phyloP scores from a whole-genome alignment of 345 rosid genomes.

The Dovyalis caffra region DNA sequence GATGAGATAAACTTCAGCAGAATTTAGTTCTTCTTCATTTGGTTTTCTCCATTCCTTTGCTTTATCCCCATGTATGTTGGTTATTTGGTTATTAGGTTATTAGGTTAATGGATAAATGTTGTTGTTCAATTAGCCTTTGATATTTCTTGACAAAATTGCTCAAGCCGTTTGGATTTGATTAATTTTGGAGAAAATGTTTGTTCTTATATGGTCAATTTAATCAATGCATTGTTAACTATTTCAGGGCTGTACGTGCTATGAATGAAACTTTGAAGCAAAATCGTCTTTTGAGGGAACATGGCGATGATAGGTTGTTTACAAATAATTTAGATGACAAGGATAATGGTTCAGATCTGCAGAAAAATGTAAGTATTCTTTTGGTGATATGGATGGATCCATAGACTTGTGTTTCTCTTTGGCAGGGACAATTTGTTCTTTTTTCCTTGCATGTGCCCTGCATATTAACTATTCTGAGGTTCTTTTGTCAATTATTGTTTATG shows the following conservation, averaged over 20 bases:
- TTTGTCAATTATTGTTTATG: background rate
- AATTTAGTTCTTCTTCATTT: background rate
- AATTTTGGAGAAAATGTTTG: background rate
- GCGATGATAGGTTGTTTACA: slow-evolving; percentile 50
- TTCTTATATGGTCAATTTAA: background rate
- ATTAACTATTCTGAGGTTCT: too few species aligned
- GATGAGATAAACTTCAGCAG: background rate
- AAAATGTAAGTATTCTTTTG: slow-evolving; percentile 47
- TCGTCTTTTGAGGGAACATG: slow-evolving; percentile 59
- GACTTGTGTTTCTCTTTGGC: background rate
- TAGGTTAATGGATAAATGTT: background rate
- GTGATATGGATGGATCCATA: background rate
- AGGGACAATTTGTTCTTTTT: background rate
- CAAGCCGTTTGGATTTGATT: background rate
- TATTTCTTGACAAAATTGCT: background rate
- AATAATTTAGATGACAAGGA: slow-evolving; percentile 47
- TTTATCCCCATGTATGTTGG: background rate
- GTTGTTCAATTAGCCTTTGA: background rate
- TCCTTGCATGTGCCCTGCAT: background rate
- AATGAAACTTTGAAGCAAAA: slow-evolving; percentile 94
- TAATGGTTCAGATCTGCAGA: slow-evolving; percentile 42
- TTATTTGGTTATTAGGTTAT: background rate
- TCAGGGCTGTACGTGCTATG: slow-evolving; percentile 99
- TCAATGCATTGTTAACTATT: slow-evolving; percentile 20
- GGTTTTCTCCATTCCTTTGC: background rate